These are phyloP conservation scores for Didymella pomorum DNA, from an alignment of 2,329 filamentous ascomycete species.

Conservation along the genomic window DNA sequence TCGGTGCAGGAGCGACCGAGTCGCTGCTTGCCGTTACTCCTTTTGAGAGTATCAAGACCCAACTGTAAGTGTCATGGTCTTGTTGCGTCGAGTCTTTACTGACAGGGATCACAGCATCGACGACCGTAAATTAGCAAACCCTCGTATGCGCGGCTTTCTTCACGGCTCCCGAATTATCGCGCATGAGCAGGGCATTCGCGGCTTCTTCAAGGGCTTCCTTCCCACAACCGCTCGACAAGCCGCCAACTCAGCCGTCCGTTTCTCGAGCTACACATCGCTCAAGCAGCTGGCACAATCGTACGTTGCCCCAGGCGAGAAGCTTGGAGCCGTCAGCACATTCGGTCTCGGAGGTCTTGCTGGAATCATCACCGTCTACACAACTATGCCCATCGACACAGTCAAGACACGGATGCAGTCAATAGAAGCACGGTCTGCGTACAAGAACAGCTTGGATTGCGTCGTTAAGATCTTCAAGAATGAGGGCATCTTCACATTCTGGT, in stretches of 20 bases:
- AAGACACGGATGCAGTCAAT: slow-evolving; percentile 98
- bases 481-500: slow-evolving; percentile 91
- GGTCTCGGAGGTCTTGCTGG: slow-evolving; percentile 89
- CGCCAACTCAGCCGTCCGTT: slow-evolving; percentile 91
- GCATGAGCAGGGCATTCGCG: slow-evolving; percentile 83
- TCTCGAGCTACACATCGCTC: slow-evolving; percentile 87
- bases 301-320: slow-evolving; percentile 91
- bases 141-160: slow-evolving; percentile 89
- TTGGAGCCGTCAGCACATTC: slow-evolving; percentile 87
- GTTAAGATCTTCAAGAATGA: slow-evolving; percentile 86
- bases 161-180: slow-evolving; percentile 89
- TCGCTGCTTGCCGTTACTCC: slow-evolving; percentile 92
- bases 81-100: background rate
- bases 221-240: slow-evolving; percentile 94
- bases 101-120: slow-evolving; percentile 71
- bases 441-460: slow-evolving; percentile 86
- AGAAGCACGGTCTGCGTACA: slow-evolving; percentile 80
- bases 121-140: slow-evolving; percentile 85
- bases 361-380: slow-evolving; percentile 81
- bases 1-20: slow-evolving; percentile 94
- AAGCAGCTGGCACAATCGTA: slow-evolving; percentile 93
- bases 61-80: slow-evolving; percentile 61
- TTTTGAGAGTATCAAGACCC: slow-evolving; percentile 98
- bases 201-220: slow-evolving; percentile 97
- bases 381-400: slow-evolving; percentile 84